Evolutionary conservation across 495 filamentous ascomycete species (phyloP), one percentile per base, ranked within the genome.

Genomic region (Darksidea phi): DNA sequence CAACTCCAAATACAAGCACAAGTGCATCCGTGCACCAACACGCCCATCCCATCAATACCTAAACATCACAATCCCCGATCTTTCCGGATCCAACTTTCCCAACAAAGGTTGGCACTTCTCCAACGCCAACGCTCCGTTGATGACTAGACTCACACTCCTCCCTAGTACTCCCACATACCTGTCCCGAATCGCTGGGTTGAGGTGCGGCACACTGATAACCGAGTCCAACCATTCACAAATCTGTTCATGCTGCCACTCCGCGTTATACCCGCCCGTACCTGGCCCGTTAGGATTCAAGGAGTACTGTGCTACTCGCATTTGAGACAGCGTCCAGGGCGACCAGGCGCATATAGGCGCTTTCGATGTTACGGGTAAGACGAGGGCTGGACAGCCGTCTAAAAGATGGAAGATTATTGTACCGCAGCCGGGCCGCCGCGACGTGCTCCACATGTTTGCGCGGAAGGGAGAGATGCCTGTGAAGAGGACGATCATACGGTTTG

Each of bases 341-440:
- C 74, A 76, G 7, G 72, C 74, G 20, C 68, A 61, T 43, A 76
- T 64, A 21, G 74, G 74, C 0, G 71, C 67, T 28, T 42, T 63
- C 17, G 54, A 48, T 15, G 56, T 74, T 4, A 70, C 71, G 7
- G 74, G 74, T 15, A 76, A 54, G 5, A 76, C 68, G 41, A 76
- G 63, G 6, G 74, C 58, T 1, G 74, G 74, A 25, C 69, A 74
- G 48, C 74, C 74, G 54, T 76, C 68, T 2, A 75, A 58, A 10
- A 76, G 52, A 59, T 76, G 74, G 57, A 74, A 74, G 61, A 72
- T 67, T n/a, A 76, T 63, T n/a, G 69, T 67, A 55, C 65, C 61
- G 62, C 74, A 72, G n/a, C 74, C 74, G 6, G 74, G 74, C 8
- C 74, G 69, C 2, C 74, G 67, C n/a, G 74, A 75, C n/a, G 64